Evolutionary conservation across 805 yeast genomes (phyloP).

Genomic region (Kazachstania martiniae): DNA sequence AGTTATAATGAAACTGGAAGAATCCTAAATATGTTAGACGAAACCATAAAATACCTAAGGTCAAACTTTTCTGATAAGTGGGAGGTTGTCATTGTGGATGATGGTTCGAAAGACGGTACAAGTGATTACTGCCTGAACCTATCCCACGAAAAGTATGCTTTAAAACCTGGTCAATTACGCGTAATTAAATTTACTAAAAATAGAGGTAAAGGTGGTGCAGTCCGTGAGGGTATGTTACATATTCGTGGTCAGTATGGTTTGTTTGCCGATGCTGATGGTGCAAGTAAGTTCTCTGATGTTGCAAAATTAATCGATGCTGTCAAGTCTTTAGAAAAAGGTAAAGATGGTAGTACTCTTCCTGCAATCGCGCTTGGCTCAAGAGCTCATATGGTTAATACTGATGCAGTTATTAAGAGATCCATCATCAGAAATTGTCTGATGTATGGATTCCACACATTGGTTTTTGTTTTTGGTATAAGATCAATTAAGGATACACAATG

Average conservation of each 20-base stretch:
- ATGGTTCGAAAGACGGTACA: conserved; percentile 81
- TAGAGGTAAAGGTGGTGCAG: conserved; percentile 96
- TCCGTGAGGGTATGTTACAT: conserved; percentile 78
- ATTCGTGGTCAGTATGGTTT: conserved; percentile 62
- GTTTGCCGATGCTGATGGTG: conserved; percentile 98
- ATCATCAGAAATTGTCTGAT: conserved; percentile 80
- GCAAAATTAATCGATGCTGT: conserved; percentile 38
- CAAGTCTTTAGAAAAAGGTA: conserved; percentile 16
- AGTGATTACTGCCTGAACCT: conserved; percentile 58
- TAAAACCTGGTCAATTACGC: conserved; percentile 50
- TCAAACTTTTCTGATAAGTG: conserved; percentile 23
- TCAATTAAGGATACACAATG: conserved; percentile 90
- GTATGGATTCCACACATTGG: conserved; percentile 84
- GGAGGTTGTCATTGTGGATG: conserved; percentile 84
- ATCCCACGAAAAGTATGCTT: conserved; percentile 33
- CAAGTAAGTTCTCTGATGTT: conserved; percentile 70
- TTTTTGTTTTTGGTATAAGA: conserved; percentile 81
- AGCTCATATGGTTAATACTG: conserved; percentile 93
- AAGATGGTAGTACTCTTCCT: conserved; percentile 26
- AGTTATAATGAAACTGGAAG: conserved; percentile 81
- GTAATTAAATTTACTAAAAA: conserved; percentile 62
- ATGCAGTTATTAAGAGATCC: conserved; percentile 92
- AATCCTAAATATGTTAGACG: conserved; percentile 60
- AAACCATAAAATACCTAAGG: conserved; percentile 46
- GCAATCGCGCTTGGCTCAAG: conserved; percentile 84